Conservation (phyloP, 202 grass and related monocot genomes). For the Setaria italica region DNA sequence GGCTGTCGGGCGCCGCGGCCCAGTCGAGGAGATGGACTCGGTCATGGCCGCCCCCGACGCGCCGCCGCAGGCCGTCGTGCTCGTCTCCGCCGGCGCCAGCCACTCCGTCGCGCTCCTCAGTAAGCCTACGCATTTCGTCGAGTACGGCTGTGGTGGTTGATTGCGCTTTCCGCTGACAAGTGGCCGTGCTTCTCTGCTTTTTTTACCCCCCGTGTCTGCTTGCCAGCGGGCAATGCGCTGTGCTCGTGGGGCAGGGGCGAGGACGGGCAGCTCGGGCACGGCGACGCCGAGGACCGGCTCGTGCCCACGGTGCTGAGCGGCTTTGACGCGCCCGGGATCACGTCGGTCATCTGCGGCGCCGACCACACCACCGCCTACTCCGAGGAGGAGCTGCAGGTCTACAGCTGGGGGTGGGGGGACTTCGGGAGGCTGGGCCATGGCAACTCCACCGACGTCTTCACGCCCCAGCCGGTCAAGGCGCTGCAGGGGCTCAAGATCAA, state of each 20-base stretch:
- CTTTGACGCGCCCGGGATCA: slow-evolving; percentile 67
- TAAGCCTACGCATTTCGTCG: slow-evolving; percentile 45
- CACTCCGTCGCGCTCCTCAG: slow-evolving; percentile 96
- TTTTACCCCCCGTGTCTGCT: not conserved
- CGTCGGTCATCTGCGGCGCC: slow-evolving; percentile 88
- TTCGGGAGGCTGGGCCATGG: slow-evolving; percentile 96
- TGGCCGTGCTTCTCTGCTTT: not conserved
- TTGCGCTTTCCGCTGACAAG: not conserved
- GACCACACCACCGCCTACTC: slow-evolving; percentile 98
- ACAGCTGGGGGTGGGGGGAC: slow-evolving; percentile 99
- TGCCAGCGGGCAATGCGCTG: slow-evolving; percentile 80
- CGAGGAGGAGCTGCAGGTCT: slow-evolving; percentile 74
- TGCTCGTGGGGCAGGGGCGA: slow-evolving; percentile 99
- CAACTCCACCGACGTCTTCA: slow-evolving; percentile 96
- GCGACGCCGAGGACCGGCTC: slow-evolving; percentile 88
- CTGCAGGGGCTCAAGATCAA: slow-evolving; percentile 92
- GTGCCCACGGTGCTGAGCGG: slow-evolving; percentile 79
- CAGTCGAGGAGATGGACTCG: slow-evolving; percentile 45
- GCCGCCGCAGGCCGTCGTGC: slow-evolving; percentile 54
- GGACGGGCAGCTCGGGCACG: slow-evolving; percentile 97
- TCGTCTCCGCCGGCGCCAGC: slow-evolving; percentile 87
- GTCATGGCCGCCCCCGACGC: slow-evolving; percentile 42
- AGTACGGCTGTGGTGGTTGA: not conserved
- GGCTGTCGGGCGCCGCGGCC: not conserved
- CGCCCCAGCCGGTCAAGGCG: slow-evolving; percentile 87